Percentiles rank a stretch among this genome's conserved stretches.
These are phyloP conservation scores for Mycena sanguinolenta DNA, from an alignment of 768 basidiomycete species.

Conservation along the genomic window DNA sequence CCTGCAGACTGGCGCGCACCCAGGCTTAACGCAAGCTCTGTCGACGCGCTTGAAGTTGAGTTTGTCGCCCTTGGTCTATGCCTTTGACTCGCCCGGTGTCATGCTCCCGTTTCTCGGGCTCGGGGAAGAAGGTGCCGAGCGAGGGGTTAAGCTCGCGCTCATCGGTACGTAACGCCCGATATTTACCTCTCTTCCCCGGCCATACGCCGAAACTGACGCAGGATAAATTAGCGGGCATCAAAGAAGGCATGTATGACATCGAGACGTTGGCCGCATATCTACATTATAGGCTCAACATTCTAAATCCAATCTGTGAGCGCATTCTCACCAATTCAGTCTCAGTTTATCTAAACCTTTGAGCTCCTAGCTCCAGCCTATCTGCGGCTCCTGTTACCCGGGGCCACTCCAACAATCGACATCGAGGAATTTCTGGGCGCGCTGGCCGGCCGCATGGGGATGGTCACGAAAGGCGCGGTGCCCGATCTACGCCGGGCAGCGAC, in stretches of 20 bases:
- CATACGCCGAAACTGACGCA: constrained; percentile 8
- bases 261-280: constrained; percentile 90
- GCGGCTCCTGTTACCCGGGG: constrained; percentile 66
- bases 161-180: constrained; percentile 76
- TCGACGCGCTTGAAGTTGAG: constrained; percentile 92
- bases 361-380: constrained; percentile 78
- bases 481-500: constrained; percentile 80
- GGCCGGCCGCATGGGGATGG: constrained; percentile 84
- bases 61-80: constrained; percentile 86
- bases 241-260: constrained; percentile 90
- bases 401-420: constrained; percentile 71
- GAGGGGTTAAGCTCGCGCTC: constrained; percentile 92
- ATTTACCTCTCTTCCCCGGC: neutral
- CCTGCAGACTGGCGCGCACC: constrained; percentile 87
- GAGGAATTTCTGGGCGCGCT: constrained; percentile 77
- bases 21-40: constrained; percentile 90
- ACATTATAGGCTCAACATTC: constrained; percentile 84
- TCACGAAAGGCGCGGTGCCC: constrained; percentile 79
- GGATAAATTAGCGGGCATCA: constrained; percentile 82
- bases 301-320: constrained; percentile 81
- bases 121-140: constrained; percentile 88
- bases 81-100: constrained; percentile 96
- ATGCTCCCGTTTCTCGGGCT: constrained; percentile 96
- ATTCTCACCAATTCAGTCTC: constrained; percentile 29
- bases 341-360: constrained; percentile 8